Evolutionary conservation across 2,329 filamentous ascomycete species (phyloP).

Genomic region (Cladophialophora immunda): DNA sequence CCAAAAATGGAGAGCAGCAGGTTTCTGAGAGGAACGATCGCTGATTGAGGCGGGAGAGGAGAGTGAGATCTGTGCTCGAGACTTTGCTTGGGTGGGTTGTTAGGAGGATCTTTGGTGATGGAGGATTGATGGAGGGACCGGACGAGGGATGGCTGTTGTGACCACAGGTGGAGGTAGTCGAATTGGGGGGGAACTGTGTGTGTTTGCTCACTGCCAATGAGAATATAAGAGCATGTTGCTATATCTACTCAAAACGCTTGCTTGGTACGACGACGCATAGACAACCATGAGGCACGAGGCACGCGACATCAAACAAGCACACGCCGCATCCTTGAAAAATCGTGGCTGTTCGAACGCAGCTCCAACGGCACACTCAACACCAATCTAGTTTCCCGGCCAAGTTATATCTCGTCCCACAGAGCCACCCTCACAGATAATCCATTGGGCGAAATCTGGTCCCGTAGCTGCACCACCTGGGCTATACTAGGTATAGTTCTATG

Average conservation of each 20-base stretch:
- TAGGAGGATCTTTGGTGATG: too few species aligned
- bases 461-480: background rate
- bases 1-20: background rate
- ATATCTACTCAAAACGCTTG: background rate
- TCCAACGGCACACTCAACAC: background rate
- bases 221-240: too few species aligned
- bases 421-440: background rate
- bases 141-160: background rate
- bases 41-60: too few species aligned
- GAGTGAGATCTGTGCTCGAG: too few species aligned
- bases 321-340: background rate
- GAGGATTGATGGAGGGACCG: background rate
- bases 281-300: background rate
- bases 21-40: too few species aligned
- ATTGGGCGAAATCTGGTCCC: background rate
- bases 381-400: background rate
- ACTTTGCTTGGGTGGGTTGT: too few species aligned
- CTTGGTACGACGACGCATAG: background rate
- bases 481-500: constrained; percentile 8
- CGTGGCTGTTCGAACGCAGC: background rate
- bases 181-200: too few species aligned
- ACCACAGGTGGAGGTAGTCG: too few species aligned
- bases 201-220: too few species aligned
- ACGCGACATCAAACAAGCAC: background rate
- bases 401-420: background rate